phyloP scores from a whole-genome alignment of 2,329 filamentous ascomycete species.

The Lachnellula hyalina region DNA sequence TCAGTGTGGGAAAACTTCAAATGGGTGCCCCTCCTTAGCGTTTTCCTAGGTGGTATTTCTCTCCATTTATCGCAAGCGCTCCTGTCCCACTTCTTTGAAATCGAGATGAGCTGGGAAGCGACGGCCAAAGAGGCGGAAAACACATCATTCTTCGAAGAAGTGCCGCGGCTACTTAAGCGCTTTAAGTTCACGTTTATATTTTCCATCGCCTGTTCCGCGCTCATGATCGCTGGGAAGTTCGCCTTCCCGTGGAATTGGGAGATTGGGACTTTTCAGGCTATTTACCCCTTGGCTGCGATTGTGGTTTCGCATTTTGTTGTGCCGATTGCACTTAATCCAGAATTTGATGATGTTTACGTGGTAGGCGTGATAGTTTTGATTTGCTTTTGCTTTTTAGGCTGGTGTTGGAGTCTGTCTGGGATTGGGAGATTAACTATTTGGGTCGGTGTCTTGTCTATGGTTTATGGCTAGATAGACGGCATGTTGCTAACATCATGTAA shows the following conservation, averaged over 20 bases:
- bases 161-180: conserved; percentile 45
- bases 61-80: conserved; percentile 75
- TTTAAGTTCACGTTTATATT: conserved; percentile 52
- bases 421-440: no score
- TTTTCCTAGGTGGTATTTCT: conserved; percentile 78
- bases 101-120: conserved; percentile 79
- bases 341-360: conserved; percentile 58
- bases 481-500: no score
- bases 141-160: conserved; percentile 12
- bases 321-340: conserved; percentile 56
- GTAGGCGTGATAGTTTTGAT: conserved; percentile 27
- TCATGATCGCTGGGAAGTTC: conserved; percentile 45
- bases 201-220: conserved; percentile 39
- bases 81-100: conserved; percentile 73
- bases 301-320: conserved; percentile 51
- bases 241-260: conserved; percentile 20
- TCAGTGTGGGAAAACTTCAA: conserved; percentile 56
- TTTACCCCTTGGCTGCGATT: conserved; percentile 50
- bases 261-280: conserved; percentile 46
- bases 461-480: background rate
- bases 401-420: no score
- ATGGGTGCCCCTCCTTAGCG: conserved; percentile 65
- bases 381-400: background rate
- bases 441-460: no score
- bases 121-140: conserved; percentile 71